Percentiles rank a stretch among this genome's conserved stretches.
phyloP scores from a whole-genome alignment of 257 asterid genomes.

The Anisodus tanguticus region DNA sequence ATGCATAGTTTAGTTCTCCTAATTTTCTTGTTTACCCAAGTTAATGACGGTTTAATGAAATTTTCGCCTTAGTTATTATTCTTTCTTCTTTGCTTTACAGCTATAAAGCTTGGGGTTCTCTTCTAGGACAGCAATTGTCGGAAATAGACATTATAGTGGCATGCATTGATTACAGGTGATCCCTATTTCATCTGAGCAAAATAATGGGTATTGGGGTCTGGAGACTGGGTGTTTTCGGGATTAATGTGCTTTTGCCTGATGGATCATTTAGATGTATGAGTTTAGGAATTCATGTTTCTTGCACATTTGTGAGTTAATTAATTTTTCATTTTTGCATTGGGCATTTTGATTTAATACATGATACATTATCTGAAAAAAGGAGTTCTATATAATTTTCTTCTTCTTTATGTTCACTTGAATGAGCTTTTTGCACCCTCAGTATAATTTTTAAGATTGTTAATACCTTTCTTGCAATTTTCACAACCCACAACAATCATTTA shows the following conservation, averaged over 20 bases:
- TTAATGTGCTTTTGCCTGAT: not conserved
- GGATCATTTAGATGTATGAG: slow-evolving; percentile 4
- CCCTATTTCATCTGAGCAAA: slow-evolving; percentile 25
- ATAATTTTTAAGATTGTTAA: not conserved
- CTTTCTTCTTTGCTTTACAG: slow-evolving; percentile 49
- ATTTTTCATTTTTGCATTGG: not conserved
- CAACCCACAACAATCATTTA: not conserved
- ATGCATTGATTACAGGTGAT: slow-evolving; percentile 96
- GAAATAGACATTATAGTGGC: slow-evolving; percentile 96
- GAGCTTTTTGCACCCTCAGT: not conserved
- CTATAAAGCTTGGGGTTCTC: slow-evolving; percentile 99
- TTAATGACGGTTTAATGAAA: not conserved
- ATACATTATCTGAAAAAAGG: not conserved
- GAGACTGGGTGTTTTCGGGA: too few species aligned
- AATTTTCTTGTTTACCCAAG: not conserved
- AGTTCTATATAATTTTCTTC: not conserved
- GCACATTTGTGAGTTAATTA: not conserved
- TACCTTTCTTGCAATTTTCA: not conserved
- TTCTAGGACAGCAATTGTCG: slow-evolving; percentile 83
- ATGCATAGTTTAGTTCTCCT: not conserved
- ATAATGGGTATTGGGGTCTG: not conserved
- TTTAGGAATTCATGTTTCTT: not conserved
- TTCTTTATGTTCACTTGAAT: not conserved
- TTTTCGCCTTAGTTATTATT: slow-evolving; percentile 12
- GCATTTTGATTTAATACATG: not conserved